Percentiles rank a stretch among this genome's conserved stretches.
These are phyloP conservation scores for Agarophyton chilense DNA, from an alignment of 23 red algal genomes.

Conservation along the genomic window DNA sequence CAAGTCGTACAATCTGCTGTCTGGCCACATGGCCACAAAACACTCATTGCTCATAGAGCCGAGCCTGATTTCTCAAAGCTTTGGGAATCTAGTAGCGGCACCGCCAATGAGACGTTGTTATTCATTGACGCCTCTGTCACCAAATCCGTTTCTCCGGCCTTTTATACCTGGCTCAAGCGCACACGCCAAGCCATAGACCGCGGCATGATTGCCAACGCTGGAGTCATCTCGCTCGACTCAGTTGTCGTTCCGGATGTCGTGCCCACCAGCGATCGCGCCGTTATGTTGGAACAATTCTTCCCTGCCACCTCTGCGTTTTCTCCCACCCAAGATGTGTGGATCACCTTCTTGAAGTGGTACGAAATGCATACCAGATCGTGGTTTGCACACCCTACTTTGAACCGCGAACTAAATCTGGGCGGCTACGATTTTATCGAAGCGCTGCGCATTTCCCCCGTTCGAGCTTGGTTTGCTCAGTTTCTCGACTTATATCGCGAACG, in stretches of 20 bases:
- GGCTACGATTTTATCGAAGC: slow-evolving; percentile 29
- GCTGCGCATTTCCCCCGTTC: slow-evolving; percentile 6
- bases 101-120: slow-evolving; percentile 40
- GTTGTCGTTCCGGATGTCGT: slow-evolving; percentile 36
- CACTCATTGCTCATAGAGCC: slow-evolving; percentile 36
- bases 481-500: slow-evolving; percentile 30
- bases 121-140: slow-evolving; percentile 47
- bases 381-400: slow-evolving; percentile 23
- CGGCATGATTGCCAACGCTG: slow-evolving; percentile 45
- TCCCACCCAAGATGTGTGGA: slow-evolving; percentile 58
- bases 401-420: background rate
- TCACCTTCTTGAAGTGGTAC: slow-evolving; percentile 62
- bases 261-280: slow-evolving; percentile 30
- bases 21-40: slow-evolving; percentile 47
- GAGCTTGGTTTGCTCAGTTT: slow-evolving; percentile 66
- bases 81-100: slow-evolving; percentile 34
- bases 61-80: slow-evolving; percentile 28
- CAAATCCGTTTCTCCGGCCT: slow-evolving; percentile 20
- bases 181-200: slow-evolving; percentile 22
- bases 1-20: background rate
- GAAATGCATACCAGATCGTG: background rate
- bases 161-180: slow-evolving; percentile 44
- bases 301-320: slow-evolving; percentile 43
- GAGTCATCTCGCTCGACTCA: slow-evolving; percentile 37
- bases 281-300: slow-evolving; percentile 43